Evolutionary conservation across 2,329 filamentous ascomycete genomes (phyloP).

Genomic region (Magnaporthiopsis incrustans): DNA sequence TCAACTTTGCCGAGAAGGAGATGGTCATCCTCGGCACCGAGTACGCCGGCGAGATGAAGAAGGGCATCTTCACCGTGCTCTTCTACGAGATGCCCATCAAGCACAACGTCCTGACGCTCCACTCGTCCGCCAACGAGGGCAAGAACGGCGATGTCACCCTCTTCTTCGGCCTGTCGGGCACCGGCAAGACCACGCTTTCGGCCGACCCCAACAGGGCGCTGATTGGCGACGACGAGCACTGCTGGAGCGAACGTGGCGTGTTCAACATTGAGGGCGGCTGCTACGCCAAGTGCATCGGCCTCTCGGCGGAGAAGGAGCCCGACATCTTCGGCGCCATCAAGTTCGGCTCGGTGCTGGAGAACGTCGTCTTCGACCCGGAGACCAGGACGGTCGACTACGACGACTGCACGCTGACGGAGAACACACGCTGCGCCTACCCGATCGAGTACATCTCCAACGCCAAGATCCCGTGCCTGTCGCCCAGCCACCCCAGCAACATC

Average conservation of each 20-base stretch:
- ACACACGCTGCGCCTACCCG: slow-evolving; percentile 94
- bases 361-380: slow-evolving; percentile 91
- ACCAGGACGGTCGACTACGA: slow-evolving; percentile 94
- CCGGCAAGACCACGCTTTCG: slow-evolving; percentile 96
- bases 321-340: slow-evolving; percentile 95
- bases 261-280: slow-evolving; percentile 99
- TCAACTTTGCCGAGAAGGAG: slow-evolving; percentile 99
- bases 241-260: slow-evolving; percentile 92
- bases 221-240: slow-evolving; percentile 99
- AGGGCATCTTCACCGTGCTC: slow-evolving; percentile 96
- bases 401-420: slow-evolving; percentile 89
- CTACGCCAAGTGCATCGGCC: slow-evolving; percentile 97
- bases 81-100: slow-evolving; percentile 99
- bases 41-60: slow-evolving; percentile 97
- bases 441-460: slow-evolving; percentile 99
- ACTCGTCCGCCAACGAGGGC: slow-evolving; percentile 98
- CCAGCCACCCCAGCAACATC: slow-evolving; percentile 90
- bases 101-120: slow-evolving; percentile 96
- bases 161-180: slow-evolving; percentile 98
- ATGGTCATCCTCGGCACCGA: slow-evolving; percentile 99
- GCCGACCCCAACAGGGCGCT: slow-evolving; percentile 93
- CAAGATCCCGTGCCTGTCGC: slow-evolving; percentile 91
- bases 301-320: slow-evolving; percentile 97
- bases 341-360: slow-evolving; percentile 96
- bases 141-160: slow-evolving; percentile 91